Conservation (phyloP, 768 basidiomycete genomes). For the Suillus discolor region DNA sequence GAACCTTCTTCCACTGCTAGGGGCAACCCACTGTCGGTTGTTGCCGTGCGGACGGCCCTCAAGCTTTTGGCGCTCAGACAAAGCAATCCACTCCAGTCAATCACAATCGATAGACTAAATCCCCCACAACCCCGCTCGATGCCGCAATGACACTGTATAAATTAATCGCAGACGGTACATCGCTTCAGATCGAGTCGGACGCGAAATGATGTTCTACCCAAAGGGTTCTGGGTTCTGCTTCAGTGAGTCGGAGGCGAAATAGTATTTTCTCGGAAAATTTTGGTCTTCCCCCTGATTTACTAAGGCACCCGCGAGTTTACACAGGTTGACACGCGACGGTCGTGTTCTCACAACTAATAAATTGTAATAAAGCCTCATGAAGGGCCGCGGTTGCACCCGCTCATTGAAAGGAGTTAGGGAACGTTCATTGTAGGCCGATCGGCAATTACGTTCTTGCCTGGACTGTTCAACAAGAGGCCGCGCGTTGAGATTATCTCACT, state of each 20-base stretch:
- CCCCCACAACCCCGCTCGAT: conserved; percentile 1
- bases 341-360: conserved; percentile 4
- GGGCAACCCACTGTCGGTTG: not conserved
- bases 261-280: not conserved
- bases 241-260: not conserved
- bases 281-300: not conserved
- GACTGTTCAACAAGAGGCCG: not conserved
- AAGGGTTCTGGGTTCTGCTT: not conserved
- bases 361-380: not conserved
- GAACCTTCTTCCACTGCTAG: conserved; percentile 3
- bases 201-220: not conserved
- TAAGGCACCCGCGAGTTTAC: not conserved
- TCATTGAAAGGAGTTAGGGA: not conserved
- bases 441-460: conserved; percentile 3
- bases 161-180: not conserved
- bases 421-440: not conserved
- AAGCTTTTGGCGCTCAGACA: not conserved
- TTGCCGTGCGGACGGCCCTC: not conserved
- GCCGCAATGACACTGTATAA: not conserved
- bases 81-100: not conserved
- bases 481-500: not conserved
- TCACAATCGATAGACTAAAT: not conserved
- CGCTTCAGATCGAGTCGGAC: not conserved
- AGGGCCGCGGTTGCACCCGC: not conserved
- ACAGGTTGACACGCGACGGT: not conserved